Evolutionary conservation across 2,329 filamentous ascomycete species (phyloP).

Genomic region (Aureobasidium sp.): DNA sequence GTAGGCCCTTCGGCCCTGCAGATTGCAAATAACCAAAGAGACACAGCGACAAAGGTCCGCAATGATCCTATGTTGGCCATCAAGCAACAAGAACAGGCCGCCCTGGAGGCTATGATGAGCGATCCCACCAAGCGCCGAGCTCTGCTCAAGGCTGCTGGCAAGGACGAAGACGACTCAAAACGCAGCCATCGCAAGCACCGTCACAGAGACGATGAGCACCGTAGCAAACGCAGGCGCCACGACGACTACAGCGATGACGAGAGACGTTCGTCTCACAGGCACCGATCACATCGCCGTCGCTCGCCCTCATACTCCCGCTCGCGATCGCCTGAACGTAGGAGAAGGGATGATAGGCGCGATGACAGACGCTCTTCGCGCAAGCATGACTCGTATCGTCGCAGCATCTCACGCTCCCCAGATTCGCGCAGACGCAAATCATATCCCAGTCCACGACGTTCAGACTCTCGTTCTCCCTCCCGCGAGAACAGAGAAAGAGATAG

Average conservation of each 20-base stretch:
- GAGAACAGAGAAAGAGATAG: background rate
- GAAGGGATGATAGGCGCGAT: background rate
- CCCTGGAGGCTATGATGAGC: conserved; percentile 61
- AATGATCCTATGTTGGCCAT: conserved; percentile 90
- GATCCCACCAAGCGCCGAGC: conserved; percentile 63
- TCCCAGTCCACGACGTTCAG: conserved; percentile 15
- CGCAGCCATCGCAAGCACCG: conserved; percentile 26
- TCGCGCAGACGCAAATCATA: conserved; percentile 12
- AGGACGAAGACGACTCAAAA: conserved; percentile 25
- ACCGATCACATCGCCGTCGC: conserved; percentile 28
- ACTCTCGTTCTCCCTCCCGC: conserved; percentile 15
- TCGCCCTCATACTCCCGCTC: conserved; percentile 32
- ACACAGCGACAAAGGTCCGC: conserved; percentile 78
- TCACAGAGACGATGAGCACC: conserved; percentile 26
- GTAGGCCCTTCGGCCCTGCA: conserved; percentile 51
- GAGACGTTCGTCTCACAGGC: conserved; percentile 26
- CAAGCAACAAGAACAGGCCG: conserved; percentile 68
- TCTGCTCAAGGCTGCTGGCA: conserved; percentile 48
- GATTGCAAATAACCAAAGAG: conserved; percentile 65
- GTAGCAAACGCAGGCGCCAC: conserved; percentile 28
- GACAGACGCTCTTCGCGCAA: conserved; percentile 5
- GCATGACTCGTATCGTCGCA: background rate
- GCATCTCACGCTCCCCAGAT: conserved; percentile 7
- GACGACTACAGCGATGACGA: conserved; percentile 27
- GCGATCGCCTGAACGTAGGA: conserved; percentile 25